Conservation (phyloP, 345 rosid genomes). For the Leavenworthia alabamica region DNA sequence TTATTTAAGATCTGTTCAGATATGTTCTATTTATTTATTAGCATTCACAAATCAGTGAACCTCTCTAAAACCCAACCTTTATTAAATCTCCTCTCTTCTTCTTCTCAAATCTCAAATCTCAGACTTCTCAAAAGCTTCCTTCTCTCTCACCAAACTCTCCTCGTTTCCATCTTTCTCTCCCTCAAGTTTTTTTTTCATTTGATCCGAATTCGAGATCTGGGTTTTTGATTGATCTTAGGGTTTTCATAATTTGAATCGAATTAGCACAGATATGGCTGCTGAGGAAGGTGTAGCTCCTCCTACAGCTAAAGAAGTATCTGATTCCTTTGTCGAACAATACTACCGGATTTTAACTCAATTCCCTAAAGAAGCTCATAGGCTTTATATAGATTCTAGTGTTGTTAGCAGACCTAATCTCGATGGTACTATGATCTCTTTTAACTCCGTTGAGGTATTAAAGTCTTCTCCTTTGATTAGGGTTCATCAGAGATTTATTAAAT, state of each 20-base stretch:
- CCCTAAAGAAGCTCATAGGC: background rate
- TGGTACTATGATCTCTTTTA: slow-evolving; percentile 31
- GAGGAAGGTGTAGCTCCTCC: slow-evolving; percentile 23
- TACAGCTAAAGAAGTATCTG: background rate
- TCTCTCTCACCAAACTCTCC: slow-evolving; percentile 10
- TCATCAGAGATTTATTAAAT: too few species aligned
- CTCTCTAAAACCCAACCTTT: slow-evolving; percentile 36
- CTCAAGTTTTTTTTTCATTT: background rate
- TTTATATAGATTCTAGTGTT: slow-evolving; percentile 18
- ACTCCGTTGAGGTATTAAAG: slow-evolving; percentile 21
- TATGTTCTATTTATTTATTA: too few species aligned
- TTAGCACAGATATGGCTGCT: slow-evolving; percentile 30
- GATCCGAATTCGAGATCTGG: slow-evolving; percentile 4
- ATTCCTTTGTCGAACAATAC: slow-evolving; percentile 23
- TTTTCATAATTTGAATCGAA: too few species aligned
- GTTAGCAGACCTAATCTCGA: slow-evolving; percentile 20
- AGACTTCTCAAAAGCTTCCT: background rate
- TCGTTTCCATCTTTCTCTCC: slow-evolving; percentile 27
- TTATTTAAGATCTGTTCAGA: background rate
- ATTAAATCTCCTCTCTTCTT: background rate
- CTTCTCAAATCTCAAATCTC: slow-evolving; percentile 17
- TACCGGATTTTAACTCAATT: background rate
- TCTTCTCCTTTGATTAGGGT: background rate
- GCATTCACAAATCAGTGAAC: slow-evolving; percentile 6
- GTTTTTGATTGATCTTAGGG: background rate